Evolutionary conservation across 805 yeast genomes (phyloP).

Genomic region (Candida cerambycidarum): DNA sequence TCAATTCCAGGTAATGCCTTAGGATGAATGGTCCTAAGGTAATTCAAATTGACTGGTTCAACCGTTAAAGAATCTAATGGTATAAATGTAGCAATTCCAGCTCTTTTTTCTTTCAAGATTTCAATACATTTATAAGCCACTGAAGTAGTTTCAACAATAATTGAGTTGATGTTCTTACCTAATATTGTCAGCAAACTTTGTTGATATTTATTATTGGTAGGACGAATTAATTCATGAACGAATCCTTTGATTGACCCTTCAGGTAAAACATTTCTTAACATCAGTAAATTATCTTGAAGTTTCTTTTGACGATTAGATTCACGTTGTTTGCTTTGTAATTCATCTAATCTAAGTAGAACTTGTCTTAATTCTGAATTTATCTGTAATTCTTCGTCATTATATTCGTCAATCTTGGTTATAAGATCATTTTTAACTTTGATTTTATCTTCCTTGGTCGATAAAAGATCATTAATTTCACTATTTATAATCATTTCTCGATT

Average conservation of each 20-base stretch:
- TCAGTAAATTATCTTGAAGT: slow-evolving; percentile 69
- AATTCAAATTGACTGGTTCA: slow-evolving; percentile 51
- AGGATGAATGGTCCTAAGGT: slow-evolving; percentile 52
- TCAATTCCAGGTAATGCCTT: slow-evolving; percentile 71
- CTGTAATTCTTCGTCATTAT: slow-evolving; percentile 51
- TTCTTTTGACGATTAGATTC: slow-evolving; percentile 70
- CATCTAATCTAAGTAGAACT: slow-evolving; percentile 61
- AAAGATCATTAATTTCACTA: slow-evolving; percentile 30
- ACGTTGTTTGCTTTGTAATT: slow-evolving; percentile 70
- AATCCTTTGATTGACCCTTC: slow-evolving; percentile 75
- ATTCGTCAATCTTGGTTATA: slow-evolving; percentile 34
- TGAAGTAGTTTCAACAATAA: slow-evolving; percentile 72
- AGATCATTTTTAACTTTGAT: slow-evolving; percentile 26
- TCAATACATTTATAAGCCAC: slow-evolving; percentile 76
- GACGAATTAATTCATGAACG: slow-evolving; percentile 75
- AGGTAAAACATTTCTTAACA: slow-evolving; percentile 72
- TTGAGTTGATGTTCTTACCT: slow-evolving; percentile 78
- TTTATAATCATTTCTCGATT: slow-evolving; percentile 31
- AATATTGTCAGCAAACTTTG: slow-evolving; percentile 72
- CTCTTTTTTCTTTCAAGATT: slow-evolving; percentile 77
- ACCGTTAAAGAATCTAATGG: slow-evolving; percentile 75
- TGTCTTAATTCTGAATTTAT: slow-evolving; percentile 65
- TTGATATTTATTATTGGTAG: slow-evolving; percentile 70
- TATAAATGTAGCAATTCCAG: slow-evolving; percentile 83
- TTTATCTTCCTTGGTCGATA: slow-evolving; percentile 28